phyloP scores from a whole-genome alignment of 257 asterid genomes.

The Fraxinus pennsylvanica region DNA sequence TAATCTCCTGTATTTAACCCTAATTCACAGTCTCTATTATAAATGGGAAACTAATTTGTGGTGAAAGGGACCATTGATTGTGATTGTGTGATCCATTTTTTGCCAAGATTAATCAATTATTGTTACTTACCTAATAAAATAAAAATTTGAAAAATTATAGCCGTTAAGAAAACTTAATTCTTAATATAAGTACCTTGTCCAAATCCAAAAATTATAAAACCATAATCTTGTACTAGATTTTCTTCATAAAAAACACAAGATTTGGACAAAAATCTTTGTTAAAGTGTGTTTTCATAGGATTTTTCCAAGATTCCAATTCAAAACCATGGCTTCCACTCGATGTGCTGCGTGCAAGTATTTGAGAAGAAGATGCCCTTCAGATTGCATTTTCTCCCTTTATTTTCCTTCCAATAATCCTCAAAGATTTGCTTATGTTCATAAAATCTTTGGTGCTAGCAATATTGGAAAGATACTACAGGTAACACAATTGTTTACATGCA shows the following conservation, averaged over 20 bases:
- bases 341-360: conserved; percentile 44
- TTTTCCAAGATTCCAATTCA: neutral
- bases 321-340: conserved; percentile 27
- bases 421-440: conserved; percentile 38
- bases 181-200: neutral
- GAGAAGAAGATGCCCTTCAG: conserved; percentile 40
- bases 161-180: conserved; percentile 3
- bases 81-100: neutral
- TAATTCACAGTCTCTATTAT: neutral
- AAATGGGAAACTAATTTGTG: neutral
- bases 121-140: conserved; percentile 10
- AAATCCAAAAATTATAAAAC: neutral
- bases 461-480: conserved; percentile 36
- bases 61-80: neutral
- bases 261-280: neutral
- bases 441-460: conserved; percentile 36
- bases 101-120: neutral
- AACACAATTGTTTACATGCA: neutral
- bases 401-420: conserved; percentile 38
- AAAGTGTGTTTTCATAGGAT: neutral
- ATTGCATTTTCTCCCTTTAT: conserved; percentile 39
- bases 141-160: neutral
- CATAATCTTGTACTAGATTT: neutral
- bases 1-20: neutral
- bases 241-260: too few relatives aligned